Percentiles rank a stretch among this genome's conserved stretches.
Conservation (phyloP, 306 rosid genomes). For the Malus sylvestris region DNA sequence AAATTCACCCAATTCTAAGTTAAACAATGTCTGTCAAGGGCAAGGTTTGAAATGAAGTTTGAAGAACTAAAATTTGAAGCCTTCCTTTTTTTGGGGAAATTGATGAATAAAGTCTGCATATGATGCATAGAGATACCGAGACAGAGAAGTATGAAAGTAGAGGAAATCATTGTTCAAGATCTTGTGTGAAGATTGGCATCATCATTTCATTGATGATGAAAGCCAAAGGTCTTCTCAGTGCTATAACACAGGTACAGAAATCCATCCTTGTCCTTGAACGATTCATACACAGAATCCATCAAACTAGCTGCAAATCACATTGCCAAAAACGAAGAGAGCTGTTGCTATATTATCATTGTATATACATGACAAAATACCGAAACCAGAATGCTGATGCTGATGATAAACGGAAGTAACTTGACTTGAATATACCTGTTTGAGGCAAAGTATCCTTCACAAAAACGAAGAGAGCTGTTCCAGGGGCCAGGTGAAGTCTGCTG, state of each 20-base stretch:
- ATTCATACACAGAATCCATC: slow-evolving; percentile 24
- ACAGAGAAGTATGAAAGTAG: background rate
- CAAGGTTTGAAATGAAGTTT: too few relatives aligned
- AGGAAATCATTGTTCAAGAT: background rate
- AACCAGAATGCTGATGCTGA: background rate
- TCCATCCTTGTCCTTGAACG: slow-evolving; percentile 70
- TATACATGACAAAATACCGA: background rate
- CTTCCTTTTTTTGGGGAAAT: too few relatives aligned
- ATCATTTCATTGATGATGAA: slow-evolving; percentile 4
- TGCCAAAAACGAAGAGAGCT: background rate
- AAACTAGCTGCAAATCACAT: slow-evolving; percentile 20
- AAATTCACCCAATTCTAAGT: too few relatives aligned
- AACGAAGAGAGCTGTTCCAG: slow-evolving; percentile 75
- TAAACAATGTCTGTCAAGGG: too few relatives aligned
- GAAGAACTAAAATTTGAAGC: too few relatives aligned
- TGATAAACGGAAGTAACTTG: background rate
- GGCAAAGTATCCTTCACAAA: slow-evolving; percentile 76
- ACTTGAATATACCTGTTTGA: slow-evolving; percentile 42
- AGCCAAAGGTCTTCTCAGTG: slow-evolving; percentile 71
- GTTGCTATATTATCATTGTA: background rate
- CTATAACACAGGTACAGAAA: slow-evolving; percentile 80
- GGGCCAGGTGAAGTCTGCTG: slow-evolving; percentile 49
- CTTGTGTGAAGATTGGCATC: background rate
- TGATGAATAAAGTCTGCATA: background rate
- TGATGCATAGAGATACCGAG: too few relatives aligned